A percentile compares a stretch with the other conserved stretches of the same genome.
Conservation (phyloP, 495 filamentous ascomycete genomes). For the Haplographium delicatum region DNA sequence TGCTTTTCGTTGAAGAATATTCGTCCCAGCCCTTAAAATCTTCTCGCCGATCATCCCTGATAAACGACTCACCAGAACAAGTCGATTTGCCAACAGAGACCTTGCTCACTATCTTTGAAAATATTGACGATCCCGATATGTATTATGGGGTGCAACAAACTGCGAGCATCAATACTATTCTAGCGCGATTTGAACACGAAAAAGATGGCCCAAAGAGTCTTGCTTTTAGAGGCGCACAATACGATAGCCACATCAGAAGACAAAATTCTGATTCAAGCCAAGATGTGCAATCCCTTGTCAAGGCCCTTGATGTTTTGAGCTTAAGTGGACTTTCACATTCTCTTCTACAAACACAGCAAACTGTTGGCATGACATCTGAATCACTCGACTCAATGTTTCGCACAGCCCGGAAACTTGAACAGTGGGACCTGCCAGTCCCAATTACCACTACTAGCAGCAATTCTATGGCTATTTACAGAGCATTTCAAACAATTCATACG, state of each 20-base stretch:
- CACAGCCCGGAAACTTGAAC: conserved; percentile 80
- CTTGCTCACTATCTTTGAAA: conserved; percentile 75
- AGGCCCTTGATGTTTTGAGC: conserved; percentile 59
- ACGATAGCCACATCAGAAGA: conserved; percentile 72
- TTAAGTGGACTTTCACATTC: conserved; percentile 68
- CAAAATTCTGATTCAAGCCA: conserved; percentile 32
- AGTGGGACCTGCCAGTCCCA: conserved; percentile 87
- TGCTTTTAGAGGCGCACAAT: conserved; percentile 84
- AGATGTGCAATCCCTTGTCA: conserved; percentile 51
- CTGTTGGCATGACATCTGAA: conserved; percentile 46
- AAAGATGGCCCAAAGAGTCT: conserved; percentile 81
- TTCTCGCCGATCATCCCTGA: conserved; percentile 62
- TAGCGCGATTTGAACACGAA: conserved; percentile 87
- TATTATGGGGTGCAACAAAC: conserved; percentile 90
- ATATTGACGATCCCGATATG: conserved; percentile 90
- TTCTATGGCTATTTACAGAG: conserved; percentile 66
- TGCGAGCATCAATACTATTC: conserved; percentile 66
- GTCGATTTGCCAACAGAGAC: conserved; percentile 49
- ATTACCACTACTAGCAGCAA: conserved; percentile 51
- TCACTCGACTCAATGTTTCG: conserved; percentile 66
- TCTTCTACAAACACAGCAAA: conserved; percentile 58
- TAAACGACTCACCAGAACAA: conserved; percentile 42
- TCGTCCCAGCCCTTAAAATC: conserved; percentile 46
- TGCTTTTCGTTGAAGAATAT: conserved; percentile 76
- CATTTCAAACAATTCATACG: conserved; percentile 73